Percentiles rank a stretch among this genome's conserved stretches.
Evolutionary conservation across 148 eudicot genomes (phyloP).

Genomic region (Euryodendron excelsum): DNA sequence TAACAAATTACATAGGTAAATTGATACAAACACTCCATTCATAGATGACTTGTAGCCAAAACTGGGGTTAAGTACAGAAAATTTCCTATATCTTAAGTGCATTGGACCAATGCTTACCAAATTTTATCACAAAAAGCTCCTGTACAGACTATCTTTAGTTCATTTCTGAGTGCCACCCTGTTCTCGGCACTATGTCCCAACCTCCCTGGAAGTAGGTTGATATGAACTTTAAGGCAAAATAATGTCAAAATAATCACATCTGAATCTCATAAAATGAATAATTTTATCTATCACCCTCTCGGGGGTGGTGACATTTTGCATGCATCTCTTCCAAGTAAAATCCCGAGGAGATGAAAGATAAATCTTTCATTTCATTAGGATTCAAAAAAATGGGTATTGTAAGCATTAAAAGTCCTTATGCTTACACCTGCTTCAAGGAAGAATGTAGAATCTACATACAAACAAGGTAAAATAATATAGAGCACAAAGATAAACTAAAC

Average conservation of each 20-base stretch:
- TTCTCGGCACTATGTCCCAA: background rate
- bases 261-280: background rate
- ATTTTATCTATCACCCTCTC: background rate
- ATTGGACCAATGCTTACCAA: background rate
- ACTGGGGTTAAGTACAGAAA: background rate
- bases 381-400: background rate
- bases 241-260: background rate
- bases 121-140: background rate
- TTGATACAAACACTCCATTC: too few species aligned
- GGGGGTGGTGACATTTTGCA: background rate
- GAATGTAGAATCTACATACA: background rate
- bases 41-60: background rate
- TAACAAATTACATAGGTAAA: too few species aligned
- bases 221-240: background rate
- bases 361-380: background rate
- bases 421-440: slow-evolving; percentile 6
- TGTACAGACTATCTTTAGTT: background rate
- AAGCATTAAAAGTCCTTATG: background rate
- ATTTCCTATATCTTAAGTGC: background rate
- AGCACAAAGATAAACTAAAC: background rate
- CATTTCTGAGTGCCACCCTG: background rate
- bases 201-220: background rate
- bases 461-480: background rate
- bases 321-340: background rate
- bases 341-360: background rate